phyloP scores from a whole-genome alignment of 371 early-diverging fungal genomes.

The Haplosporangium sp. region DNA sequence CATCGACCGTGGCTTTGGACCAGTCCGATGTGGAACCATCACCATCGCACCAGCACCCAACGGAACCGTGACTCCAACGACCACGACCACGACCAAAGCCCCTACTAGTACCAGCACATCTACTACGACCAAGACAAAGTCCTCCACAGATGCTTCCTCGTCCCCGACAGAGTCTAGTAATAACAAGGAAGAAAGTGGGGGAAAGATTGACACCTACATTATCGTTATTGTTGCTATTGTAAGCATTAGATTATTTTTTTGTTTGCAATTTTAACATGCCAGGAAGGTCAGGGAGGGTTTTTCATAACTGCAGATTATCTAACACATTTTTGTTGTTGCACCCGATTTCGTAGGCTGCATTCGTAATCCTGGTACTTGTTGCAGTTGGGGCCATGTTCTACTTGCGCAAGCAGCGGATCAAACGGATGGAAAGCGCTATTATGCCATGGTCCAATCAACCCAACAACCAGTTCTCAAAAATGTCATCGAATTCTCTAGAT shows the following conservation, averaged over 20 bases:
- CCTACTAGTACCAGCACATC: not conserved
- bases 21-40: slow-evolving; percentile 15
- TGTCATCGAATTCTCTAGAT: slow-evolving; percentile 20
- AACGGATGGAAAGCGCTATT: slow-evolving; percentile 38
- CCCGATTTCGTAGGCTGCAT: slow-evolving; percentile 30
- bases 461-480: slow-evolving; percentile 27
- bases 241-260: slow-evolving; percentile 12
- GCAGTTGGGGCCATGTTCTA: slow-evolving; percentile 20
- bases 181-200: not conserved
- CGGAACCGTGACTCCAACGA: slow-evolving; percentile 11
- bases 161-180: not conserved
- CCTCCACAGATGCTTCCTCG: not conserved
- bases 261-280: too few species aligned
- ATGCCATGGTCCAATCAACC: slow-evolving; percentile 42
- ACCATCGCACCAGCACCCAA: slow-evolving; percentile 28
- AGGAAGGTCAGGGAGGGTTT: too few species aligned
- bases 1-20: not conserved
- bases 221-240: slow-evolving; percentile 31
- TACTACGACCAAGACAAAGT: not conserved
- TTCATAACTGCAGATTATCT: too few species aligned
- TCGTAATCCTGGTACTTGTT: slow-evolving; percentile 20
- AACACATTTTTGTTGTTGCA: too few species aligned
- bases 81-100: slow-evolving; percentile 3
- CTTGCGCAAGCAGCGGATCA: slow-evolving; percentile 22
- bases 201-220: slow-evolving; percentile 12